Evolutionary conservation across 1,284 basidiomycete genomes (phyloP).

Genomic region (Apiotrichum gamsii): DNA sequence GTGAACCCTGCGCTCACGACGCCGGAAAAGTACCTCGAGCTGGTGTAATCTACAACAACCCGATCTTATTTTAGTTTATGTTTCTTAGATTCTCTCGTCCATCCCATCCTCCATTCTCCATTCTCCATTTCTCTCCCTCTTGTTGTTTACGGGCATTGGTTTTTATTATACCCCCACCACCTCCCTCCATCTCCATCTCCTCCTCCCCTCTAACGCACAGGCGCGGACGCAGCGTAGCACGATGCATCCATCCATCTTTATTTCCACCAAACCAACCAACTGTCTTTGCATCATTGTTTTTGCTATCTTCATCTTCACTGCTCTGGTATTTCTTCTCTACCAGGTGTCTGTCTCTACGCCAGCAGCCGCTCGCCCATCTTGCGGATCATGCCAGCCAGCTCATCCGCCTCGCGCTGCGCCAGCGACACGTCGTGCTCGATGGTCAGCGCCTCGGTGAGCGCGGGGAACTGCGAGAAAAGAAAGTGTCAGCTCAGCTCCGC

Average conservation of each 20-base stretch:
- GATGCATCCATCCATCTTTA: not conserved
- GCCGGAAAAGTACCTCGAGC: constrained; percentile 22
- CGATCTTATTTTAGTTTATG: too few species aligned
- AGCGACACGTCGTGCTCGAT: constrained; percentile 60
- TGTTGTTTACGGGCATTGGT: constrained; percentile 1
- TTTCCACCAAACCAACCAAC: too few species aligned
- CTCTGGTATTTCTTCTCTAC: not conserved
- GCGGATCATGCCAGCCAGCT: constrained; percentile 57
- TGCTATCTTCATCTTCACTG: not conserved
- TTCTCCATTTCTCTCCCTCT: not conserved
- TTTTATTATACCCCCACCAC: not conserved
- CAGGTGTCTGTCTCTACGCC: constrained; percentile 1
- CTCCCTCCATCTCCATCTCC: too few species aligned
- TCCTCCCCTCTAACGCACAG: too few species aligned
- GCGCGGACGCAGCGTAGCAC: too few species aligned
- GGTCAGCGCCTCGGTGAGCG: constrained; percentile 69
- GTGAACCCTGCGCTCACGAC: constrained; percentile 41
- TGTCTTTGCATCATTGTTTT: not conserved
- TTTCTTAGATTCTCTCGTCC: too few species aligned
- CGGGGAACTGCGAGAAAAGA: constrained; percentile 54
- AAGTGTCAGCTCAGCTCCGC: too few species aligned
- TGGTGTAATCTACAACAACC: constrained; percentile 20
- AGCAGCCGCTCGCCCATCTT: constrained; percentile 51
- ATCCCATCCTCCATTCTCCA: not conserved
- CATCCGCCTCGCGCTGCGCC: constrained; percentile 60